phyloP scores from a whole-genome alignment of 345 rosid species.

The Melastoma malabathricum region DNA sequence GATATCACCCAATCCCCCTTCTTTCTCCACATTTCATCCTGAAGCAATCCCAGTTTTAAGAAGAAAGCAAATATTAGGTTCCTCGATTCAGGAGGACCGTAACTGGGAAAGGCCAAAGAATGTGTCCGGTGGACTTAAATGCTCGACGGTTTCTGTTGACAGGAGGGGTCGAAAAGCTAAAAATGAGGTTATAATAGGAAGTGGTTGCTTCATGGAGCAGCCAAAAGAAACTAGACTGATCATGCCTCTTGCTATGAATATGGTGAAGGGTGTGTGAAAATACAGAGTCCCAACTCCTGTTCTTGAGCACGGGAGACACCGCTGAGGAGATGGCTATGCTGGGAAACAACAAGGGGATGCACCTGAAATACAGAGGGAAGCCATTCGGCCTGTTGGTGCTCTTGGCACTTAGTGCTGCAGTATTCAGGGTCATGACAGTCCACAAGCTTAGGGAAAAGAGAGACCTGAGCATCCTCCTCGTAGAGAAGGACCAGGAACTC shows the following conservation, averaged over 20 bases:
- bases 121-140: too few relatives aligned
- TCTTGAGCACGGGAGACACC: neutral
- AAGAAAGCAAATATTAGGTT: too few relatives aligned
- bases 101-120: too few relatives aligned
- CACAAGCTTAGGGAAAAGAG: constrained; percentile 49
- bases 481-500: constrained; percentile 34
- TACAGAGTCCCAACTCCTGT: neutral
- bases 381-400: constrained; percentile 33
- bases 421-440: constrained; percentile 35
- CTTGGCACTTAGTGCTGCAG: constrained; percentile 44
- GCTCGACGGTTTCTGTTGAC: constrained; percentile 3
- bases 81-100: too few relatives aligned
- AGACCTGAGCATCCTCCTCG: constrained; percentile 30
- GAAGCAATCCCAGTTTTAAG: too few relatives aligned
- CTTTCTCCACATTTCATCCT: too few relatives aligned
- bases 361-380: constrained; percentile 17
- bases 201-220: constrained; percentile 1
- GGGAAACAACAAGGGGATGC: constrained; percentile 10
- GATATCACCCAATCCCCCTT: too few relatives aligned
- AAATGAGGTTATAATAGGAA: neutral
- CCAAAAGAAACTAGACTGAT: neutral
- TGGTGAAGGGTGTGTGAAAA: neutral
- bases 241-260: too few relatives aligned
- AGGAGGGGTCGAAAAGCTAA: constrained; percentile 1
- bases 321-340: constrained; percentile 16